Base-by-base conservation (phyloP, 2,329 filamentous ascomycete species). In the Aureobasidium sp. region DNA sequence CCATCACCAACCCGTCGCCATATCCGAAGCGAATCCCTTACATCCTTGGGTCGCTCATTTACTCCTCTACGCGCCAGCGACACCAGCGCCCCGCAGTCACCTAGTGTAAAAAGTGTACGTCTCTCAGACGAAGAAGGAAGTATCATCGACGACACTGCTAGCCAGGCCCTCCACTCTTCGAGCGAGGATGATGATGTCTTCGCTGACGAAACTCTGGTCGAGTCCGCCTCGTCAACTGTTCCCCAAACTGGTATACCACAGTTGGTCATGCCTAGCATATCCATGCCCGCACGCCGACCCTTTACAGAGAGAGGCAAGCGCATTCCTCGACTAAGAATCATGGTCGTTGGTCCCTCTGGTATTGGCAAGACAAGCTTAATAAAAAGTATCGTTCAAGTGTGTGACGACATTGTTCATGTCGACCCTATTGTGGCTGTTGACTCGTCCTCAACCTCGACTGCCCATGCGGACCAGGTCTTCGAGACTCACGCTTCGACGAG, bases 261-360 rank as follows among this genome's bases (percentile, higher is more conserved):
- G 73, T 82, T 99, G n/a, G 90, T 99, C 64, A 99, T 99, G 94
- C 94, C 94, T 5, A 96, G 91, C 70, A 87, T 99, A 69, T 86
- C 85, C 64, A 94, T 99, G 84, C 93, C 94, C 3, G 89, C 85
- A 64, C 85, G 94, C 54, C 83, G 91, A 57, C 92, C 92, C 0
- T 97, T 97, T 73, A 97, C 94, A 0, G 85, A 89, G n/a, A 83
- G 83, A 50, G 94, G 94, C 17, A 93, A 88, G 76, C 82, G 82
- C 37, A 83, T 97, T 72, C 93, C 93, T 1, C 87, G 90, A 68
- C 79, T 97, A 60, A 97, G 96, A 76, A 79, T 97, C n/a, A 79
- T 97, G 66, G 80, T 97, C 61, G 88, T 91, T 57, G 94, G 94
- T 33, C 84, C 85, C 69, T 82, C 85, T 70, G 90, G 91, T 88